Evolutionary conservation across 2,329 filamentous ascomycete genomes (phyloP).

Genomic region (Hymenoscyphus infarciens): DNA sequence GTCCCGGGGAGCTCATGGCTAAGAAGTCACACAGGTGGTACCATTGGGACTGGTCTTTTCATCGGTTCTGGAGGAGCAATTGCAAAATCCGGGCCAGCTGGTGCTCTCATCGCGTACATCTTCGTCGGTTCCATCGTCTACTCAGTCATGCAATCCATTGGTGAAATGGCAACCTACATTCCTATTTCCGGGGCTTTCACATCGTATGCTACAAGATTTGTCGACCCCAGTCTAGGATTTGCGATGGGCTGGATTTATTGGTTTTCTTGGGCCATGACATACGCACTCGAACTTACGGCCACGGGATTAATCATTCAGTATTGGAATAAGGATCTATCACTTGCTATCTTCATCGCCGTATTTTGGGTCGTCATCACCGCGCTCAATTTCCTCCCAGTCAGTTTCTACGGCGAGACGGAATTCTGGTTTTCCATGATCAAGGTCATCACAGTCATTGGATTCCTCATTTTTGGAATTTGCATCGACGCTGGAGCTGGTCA

Average conservation of each 20-base stretch:
- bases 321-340: slow-evolving; percentile 60
- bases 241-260: slow-evolving; percentile 82
- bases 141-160: slow-evolving; percentile 67
- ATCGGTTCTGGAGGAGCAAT: slow-evolving; percentile 63
- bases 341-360: slow-evolving; percentile 69
- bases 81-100: slow-evolving; percentile 60
- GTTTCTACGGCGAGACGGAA: slow-evolving; percentile 72
- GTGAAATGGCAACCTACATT: slow-evolving; percentile 74
- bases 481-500: slow-evolving; percentile 68
- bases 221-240: slow-evolving; percentile 70
- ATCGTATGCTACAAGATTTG: slow-evolving; percentile 70
- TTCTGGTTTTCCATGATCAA: slow-evolving; percentile 78
- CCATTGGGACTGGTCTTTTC: slow-evolving; percentile 71
- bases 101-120: slow-evolving; percentile 63
- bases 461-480: slow-evolving; percentile 73
- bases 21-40: slow-evolving; percentile 45
- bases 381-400: slow-evolving; percentile 68
- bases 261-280: slow-evolving; percentile 74
- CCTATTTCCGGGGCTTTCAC: slow-evolving; percentile 76
- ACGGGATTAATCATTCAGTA: slow-evolving; percentile 74
- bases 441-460: slow-evolving; percentile 69
- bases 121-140: slow-evolving; percentile 71
- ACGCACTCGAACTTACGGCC: slow-evolving; percentile 68
- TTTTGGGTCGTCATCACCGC: slow-evolving; percentile 69
- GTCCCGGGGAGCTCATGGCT: background rate